Percentiles rank a stretch among this genome's conserved stretches.
Conservation (phyloP, 2,329 filamentous ascomycete genomes). For the Aureobasidium sp. region DNA sequence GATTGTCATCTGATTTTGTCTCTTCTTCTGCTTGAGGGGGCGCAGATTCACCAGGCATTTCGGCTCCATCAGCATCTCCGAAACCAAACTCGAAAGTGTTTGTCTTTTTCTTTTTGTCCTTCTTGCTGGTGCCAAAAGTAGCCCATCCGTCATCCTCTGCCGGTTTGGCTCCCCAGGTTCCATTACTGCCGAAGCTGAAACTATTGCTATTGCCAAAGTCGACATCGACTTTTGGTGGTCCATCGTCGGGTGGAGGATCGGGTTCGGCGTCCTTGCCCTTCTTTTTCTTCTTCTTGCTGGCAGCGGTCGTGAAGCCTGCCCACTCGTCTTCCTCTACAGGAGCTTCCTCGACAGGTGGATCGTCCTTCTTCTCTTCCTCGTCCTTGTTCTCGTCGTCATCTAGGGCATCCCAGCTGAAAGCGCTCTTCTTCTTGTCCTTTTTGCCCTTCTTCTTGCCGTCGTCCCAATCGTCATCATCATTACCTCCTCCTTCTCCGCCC, state of each 20-base stretch:
- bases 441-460: conserved; percentile 28
- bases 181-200: conserved; percentile 26
- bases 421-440: conserved; percentile 26
- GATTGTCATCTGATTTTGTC: conserved; percentile 25
- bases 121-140: conserved; percentile 22
- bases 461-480: conserved; percentile 27
- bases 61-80: conserved; percentile 3
- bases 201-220: conserved; percentile 33
- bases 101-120: conserved; percentile 29
- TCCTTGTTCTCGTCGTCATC: conserved; percentile 15
- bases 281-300: conserved; percentile 29
- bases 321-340: conserved; percentile 20
- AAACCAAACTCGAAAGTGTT: conserved; percentile 16
- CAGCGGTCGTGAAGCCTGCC: conserved; percentile 18
- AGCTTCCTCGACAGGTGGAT: conserved; percentile 2
- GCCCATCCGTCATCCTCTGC: conserved; percentile 23
- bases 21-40: conserved; percentile 22
- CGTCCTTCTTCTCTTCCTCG: conserved; percentile 5
- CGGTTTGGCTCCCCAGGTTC: conserved; percentile 21
- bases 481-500: conserved; percentile 25
- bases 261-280: conserved; percentile 24
- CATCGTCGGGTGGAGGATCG: conserved; percentile 31
- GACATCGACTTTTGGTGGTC: conserved; percentile 40
- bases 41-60: not conserved
- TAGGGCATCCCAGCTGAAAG: conserved; percentile 16